Percentiles rank a stretch among this genome's conserved stretches.
Conservation (phyloP, 106 monocot species). For the Triglochin maritima region DNA sequence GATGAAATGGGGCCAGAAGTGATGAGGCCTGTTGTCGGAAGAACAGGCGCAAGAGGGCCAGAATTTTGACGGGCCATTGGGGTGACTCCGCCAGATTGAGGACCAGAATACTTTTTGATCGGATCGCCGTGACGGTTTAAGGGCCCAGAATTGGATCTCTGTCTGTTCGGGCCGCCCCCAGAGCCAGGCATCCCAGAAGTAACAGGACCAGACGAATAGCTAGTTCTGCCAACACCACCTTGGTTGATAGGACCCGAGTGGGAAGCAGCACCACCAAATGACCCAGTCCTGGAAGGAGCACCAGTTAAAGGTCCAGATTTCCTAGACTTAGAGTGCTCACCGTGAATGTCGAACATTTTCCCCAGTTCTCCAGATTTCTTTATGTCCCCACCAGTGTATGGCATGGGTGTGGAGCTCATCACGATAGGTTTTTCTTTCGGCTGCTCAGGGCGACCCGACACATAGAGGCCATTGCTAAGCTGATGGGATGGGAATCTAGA, state of each 20-base stretch:
- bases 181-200: slow-evolving; percentile 13
- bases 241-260: slow-evolving; percentile 23
- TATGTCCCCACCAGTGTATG: slow-evolving; percentile 29
- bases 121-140: slow-evolving; percentile 25
- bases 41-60: slow-evolving; percentile 19
- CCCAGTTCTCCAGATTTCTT: slow-evolving; percentile 34
- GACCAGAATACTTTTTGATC: slow-evolving; percentile 24
- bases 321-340: slow-evolving; percentile 22
- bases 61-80: slow-evolving; percentile 29
- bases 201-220: slow-evolving; percentile 25
- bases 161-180: slow-evolving; percentile 15
- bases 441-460: slow-evolving; percentile 24
- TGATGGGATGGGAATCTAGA: slow-evolving; percentile 32
- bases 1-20: slow-evolving; percentile 31
- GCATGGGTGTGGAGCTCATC: slow-evolving; percentile 19
- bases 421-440: slow-evolving; percentile 22
- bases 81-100: slow-evolving; percentile 17
- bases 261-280: slow-evolving; percentile 28
- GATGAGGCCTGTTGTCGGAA: slow-evolving; percentile 27
- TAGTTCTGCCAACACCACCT: slow-evolving; percentile 4
- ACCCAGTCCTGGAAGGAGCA: slow-evolving; percentile 26
- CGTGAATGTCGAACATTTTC: slow-evolving; percentile 30
- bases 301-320: slow-evolving; percentile 21
- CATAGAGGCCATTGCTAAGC: slow-evolving; percentile 32
- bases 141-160: slow-evolving; percentile 29